Evolutionary conservation across 1,139 yeast genomes (phyloP).

Genomic region (Magnusiomyces suaveolens): DNA sequence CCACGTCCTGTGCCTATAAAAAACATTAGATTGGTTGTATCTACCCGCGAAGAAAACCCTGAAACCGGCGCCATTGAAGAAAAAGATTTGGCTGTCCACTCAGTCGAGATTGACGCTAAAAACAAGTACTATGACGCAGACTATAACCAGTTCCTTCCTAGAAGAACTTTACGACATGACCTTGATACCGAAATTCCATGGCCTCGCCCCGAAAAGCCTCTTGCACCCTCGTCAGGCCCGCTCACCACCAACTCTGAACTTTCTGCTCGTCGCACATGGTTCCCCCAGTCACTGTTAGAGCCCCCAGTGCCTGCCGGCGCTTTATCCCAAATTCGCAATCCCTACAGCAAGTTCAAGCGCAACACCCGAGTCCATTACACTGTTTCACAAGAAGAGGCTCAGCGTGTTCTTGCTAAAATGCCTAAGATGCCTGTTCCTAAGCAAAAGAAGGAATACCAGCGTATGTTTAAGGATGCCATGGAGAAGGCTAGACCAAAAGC

Average conservation of each 20-base stretch:
- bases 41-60: constrained; percentile 44
- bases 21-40: constrained; percentile 68
- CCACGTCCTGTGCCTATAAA: constrained; percentile 53
- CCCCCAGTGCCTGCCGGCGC: constrained; percentile 65
- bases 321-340: constrained; percentile 63
- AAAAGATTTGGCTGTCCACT: constrained; percentile 65
- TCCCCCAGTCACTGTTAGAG: constrained; percentile 55
- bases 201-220: constrained; percentile 64
- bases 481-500: constrained; percentile 22
- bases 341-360: constrained; percentile 42
- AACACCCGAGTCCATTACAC: constrained; percentile 6
- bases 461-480: neutral
- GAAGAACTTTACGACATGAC: constrained; percentile 63
- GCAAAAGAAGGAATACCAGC: constrained; percentile 11
- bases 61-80: constrained; percentile 40
- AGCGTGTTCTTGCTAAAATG: constrained; percentile 24
- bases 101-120: constrained; percentile 50
- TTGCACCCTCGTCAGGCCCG: constrained; percentile 33
- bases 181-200: constrained; percentile 68
- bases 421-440: constrained; percentile 64
- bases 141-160: constrained; percentile 65
- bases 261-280: constrained; percentile 66
- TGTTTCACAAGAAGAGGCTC: constrained; percentile 9
- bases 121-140: constrained; percentile 58
- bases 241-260: constrained; percentile 47